Evolutionary conservation across 2,329 filamentous ascomycete species (phyloP).

Genomic region (Pseudocercospora crystallina): DNA sequence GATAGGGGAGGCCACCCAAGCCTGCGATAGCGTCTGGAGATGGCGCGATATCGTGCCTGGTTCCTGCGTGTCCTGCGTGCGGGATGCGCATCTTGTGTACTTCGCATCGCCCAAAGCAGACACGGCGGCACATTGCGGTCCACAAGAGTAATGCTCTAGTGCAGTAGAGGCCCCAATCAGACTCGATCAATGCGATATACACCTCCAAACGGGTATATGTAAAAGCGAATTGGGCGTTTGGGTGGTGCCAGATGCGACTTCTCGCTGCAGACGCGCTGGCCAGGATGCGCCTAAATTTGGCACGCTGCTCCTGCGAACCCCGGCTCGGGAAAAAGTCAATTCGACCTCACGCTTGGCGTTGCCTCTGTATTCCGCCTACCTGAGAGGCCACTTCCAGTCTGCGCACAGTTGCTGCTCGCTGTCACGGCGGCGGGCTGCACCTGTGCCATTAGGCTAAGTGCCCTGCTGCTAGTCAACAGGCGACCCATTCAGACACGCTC

Average conservation of each 20-base stretch:
- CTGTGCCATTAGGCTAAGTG: not conserved
- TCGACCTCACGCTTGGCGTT: conserved; percentile 2
- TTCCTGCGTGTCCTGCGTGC: not conserved
- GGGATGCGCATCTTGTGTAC: not conserved
- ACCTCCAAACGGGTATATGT: too few species aligned
- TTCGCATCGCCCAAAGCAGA: conserved; percentile 8
- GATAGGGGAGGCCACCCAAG: conserved; percentile 2
- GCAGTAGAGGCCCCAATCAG: too few species aligned
- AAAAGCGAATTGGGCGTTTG: too few species aligned
- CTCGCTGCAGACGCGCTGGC: too few species aligned
- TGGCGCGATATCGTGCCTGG: conserved; percentile 2
- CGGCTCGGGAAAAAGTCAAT: too few species aligned
- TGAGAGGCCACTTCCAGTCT: too few species aligned
- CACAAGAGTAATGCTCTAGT: not conserved
- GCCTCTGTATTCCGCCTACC: too few species aligned
- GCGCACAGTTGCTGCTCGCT: not conserved
- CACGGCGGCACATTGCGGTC: conserved; percentile 2
- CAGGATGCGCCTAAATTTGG: too few species aligned
- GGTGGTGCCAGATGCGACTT: too few species aligned
- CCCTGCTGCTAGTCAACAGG: not conserved
- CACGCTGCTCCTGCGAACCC: too few species aligned
- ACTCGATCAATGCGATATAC: too few species aligned
- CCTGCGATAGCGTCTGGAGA: conserved; percentile 19
- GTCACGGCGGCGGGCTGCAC: not conserved
- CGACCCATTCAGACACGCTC: conserved; percentile 7